These are phyloP conservation scores for Monosporascus sp. DNA, from an alignment of 2,329 filamentous ascomycete genomes.

Conservation along the genomic window DNA sequence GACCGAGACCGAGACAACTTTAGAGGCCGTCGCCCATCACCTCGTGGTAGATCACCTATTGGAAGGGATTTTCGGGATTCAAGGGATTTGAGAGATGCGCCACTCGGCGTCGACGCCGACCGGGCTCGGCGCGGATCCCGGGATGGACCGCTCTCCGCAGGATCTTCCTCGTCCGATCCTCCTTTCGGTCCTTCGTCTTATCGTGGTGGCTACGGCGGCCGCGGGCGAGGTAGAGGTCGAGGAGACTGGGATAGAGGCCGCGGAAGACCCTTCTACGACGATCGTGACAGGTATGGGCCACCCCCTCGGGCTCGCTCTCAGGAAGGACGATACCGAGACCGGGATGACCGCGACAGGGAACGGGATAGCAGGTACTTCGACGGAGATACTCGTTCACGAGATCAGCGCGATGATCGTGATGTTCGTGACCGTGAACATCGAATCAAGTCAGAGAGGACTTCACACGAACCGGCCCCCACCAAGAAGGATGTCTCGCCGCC, in stretches of 20 bases:
- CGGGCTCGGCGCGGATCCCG: conserved; percentile 64
- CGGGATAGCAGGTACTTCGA: conserved; percentile 32
- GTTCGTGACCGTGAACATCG: conserved; percentile 31
- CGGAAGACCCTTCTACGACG: conserved; percentile 53
- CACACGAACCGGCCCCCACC: conserved; percentile 43
- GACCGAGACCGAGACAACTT: conserved; percentile 52
- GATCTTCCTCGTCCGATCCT: conserved; percentile 65
- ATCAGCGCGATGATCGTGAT: conserved; percentile 50
- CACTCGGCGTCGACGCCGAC: conserved; percentile 61
- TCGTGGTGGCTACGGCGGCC: conserved; percentile 51
- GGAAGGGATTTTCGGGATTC: conserved; percentile 60
- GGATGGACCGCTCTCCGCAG: conserved; percentile 68
- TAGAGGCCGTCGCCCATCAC: conserved; percentile 57
- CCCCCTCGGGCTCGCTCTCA: conserved; percentile 60
- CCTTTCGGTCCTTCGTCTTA: conserved; percentile 51
- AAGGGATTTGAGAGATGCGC: conserved; percentile 44
- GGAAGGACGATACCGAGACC: conserved; percentile 56
- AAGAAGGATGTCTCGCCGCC: conserved; percentile 52
- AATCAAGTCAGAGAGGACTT: conserved; percentile 46
- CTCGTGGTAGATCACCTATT: conserved; percentile 57
- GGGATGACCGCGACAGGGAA: conserved; percentile 35
- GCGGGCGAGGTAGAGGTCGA: conserved; percentile 48
- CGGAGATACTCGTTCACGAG: conserved; percentile 33
- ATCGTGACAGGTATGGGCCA: conserved; percentile 46
- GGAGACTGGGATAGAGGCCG: conserved; percentile 49